These are phyloP conservation scores for Boletus semigastroideus DNA, from an alignment of 1,284 basidiomycete genomes.

Conservation along the genomic window DNA sequence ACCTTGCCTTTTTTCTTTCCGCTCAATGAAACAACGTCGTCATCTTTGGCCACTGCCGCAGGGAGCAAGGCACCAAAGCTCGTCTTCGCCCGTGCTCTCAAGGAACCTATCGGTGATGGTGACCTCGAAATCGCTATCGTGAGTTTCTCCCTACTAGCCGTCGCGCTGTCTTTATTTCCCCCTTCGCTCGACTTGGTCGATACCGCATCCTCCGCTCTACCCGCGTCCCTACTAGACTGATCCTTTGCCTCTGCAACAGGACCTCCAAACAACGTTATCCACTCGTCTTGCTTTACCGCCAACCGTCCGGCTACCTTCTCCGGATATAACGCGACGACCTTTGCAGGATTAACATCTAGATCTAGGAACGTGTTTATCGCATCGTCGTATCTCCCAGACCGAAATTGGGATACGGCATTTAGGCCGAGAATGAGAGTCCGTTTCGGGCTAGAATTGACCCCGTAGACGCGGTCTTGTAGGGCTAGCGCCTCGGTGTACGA, in stretches of 20 bases:
- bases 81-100: conserved; percentile 52
- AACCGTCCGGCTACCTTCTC: conserved; percentile 62
- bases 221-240: not conserved
- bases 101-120: conserved; percentile 44
- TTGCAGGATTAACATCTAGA: conserved; percentile 43
- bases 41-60: conserved; percentile 47
- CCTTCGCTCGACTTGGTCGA: conserved; percentile 30
- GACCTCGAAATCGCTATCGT: conserved; percentile 33
- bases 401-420: conserved; percentile 77
- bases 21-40: conserved; percentile 56
- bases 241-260: conserved; percentile 63
- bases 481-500: conserved; percentile 81
- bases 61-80: conserved; percentile 54
- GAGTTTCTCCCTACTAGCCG: conserved; percentile 35
- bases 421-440: conserved; percentile 62
- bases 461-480: conserved; percentile 59
- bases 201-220: conserved; percentile 28
- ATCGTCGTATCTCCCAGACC: too few species aligned
- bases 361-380: conserved; percentile 29
- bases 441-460: conserved; percentile 46
- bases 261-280: conserved; percentile 88
- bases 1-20: conserved; percentile 56
- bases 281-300: conserved; percentile 63
- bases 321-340: conserved; percentile 90
- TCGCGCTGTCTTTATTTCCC: conserved; percentile 8